Evolutionary conservation across 768 basidiomycete genomes (phyloP).

Genomic region (Tricholoma matsutake): DNA sequence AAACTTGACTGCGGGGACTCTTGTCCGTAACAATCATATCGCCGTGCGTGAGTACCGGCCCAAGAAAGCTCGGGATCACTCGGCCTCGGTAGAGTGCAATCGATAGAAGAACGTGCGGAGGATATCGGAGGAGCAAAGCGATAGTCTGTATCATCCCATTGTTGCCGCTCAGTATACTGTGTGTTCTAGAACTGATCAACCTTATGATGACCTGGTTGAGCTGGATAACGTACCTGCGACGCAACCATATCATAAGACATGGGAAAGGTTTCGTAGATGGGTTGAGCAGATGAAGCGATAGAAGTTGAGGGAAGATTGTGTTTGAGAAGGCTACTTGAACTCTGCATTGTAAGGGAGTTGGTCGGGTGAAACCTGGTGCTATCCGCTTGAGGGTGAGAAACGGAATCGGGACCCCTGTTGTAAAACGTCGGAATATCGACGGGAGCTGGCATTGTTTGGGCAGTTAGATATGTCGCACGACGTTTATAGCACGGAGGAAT

Average conservation of each 20-base stretch:
- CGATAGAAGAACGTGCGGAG: constrained; percentile 11
- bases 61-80: constrained; percentile 5
- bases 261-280: constrained; percentile 6
- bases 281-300: constrained; percentile 2
- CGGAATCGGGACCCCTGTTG: constrained; percentile 15
- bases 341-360: constrained; percentile 10
- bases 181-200: neutral
- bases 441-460: constrained; percentile 11
- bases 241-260: constrained; percentile 3
- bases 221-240: constrained; percentile 4
- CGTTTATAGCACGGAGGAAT: neutral
- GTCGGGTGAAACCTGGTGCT: neutral
- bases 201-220: neutral
- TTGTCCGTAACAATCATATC: constrained; percentile 12
- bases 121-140: constrained; percentile 11
- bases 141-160: constrained; percentile 5
- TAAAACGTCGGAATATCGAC: constrained; percentile 17
- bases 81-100: constrained; percentile 5
- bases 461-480: constrained; percentile 1
- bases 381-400: constrained; percentile 10
- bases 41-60: constrained; percentile 6
- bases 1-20: constrained; percentile 10
- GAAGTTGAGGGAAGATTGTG: constrained; percentile 1
- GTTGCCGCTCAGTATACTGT: constrained; percentile 6
- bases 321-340: neutral